Percentiles rank a stretch among this genome's conserved stretches.
Evolutionary conservation across 2,329 filamentous ascomycete species (phyloP).

Genomic region (Reticulascus tulasneorum): DNA sequence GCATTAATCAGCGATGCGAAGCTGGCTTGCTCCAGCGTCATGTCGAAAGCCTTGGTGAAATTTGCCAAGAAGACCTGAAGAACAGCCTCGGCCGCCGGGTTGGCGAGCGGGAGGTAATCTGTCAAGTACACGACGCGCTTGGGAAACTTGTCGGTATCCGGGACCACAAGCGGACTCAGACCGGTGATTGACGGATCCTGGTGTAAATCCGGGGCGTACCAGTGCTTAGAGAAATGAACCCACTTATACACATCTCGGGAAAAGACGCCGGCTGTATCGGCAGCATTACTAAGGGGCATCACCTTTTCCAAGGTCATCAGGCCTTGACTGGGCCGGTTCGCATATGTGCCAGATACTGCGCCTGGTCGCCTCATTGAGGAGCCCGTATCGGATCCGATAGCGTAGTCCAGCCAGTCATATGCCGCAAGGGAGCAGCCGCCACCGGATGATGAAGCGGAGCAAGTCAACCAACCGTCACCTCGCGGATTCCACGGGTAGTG

Average conservation of each 20-base stretch:
- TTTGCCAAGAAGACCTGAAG: constrained; percentile 31
- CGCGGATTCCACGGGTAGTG: constrained; percentile 40
- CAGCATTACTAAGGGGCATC: constrained; percentile 19
- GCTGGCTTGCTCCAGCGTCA: constrained; percentile 31
- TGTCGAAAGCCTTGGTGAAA: constrained; percentile 28
- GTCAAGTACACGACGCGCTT: constrained; percentile 33
- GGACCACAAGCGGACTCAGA: constrained; percentile 27
- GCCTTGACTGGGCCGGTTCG: constrained; percentile 23
- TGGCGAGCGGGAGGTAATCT: constrained; percentile 36
- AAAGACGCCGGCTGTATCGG: constrained; percentile 25
- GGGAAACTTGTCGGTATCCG: constrained; percentile 28
- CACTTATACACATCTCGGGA: constrained; percentile 19
- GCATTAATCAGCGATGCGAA: constrained; percentile 31
- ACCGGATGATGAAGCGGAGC: constrained; percentile 21
- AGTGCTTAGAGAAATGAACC: constrained; percentile 31
- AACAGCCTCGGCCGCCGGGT: constrained; percentile 32
- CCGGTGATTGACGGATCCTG: constrained; percentile 31
- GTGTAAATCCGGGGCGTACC: constrained; percentile 30
- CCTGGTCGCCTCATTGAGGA: constrained; percentile 22
- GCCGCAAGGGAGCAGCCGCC: constrained; percentile 21
- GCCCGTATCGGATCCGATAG: constrained; percentile 19
- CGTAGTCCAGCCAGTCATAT: constrained; percentile 24
- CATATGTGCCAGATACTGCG: constrained; percentile 21
- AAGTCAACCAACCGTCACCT: constrained; percentile 40
- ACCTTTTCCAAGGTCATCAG: constrained; percentile 18